Percentiles rank a stretch among this genome's conserved stretches.
Evolutionary conservation across 2,329 filamentous ascomycete genomes (phyloP).

Genomic region (Beauveria caledonica): DNA sequence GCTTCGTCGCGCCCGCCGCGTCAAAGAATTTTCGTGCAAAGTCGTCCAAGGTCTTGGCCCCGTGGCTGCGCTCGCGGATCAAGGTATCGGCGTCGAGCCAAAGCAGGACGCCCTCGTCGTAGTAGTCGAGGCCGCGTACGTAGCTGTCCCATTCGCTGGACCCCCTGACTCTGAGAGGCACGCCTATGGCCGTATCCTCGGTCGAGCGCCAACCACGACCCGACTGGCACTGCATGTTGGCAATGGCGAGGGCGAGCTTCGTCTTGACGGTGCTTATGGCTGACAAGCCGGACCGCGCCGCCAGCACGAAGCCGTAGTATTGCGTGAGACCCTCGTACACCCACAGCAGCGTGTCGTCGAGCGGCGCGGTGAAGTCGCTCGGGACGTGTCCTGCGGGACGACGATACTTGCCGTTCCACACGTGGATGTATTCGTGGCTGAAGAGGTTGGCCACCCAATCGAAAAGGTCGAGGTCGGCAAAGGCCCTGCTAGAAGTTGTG

Average conservation of each 20-base stretch:
- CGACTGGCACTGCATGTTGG: slow-evolving; percentile 1
- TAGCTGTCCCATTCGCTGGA: slow-evolving; percentile 3
- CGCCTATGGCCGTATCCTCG: slow-evolving; percentile 11
- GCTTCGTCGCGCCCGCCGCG: not conserved
- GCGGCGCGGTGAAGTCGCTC: slow-evolving; percentile 5
- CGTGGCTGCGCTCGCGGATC: slow-evolving; percentile 5
- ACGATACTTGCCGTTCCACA: slow-evolving; percentile 13
- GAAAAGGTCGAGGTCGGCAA: not conserved
- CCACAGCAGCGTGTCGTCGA: slow-evolving; percentile 11
- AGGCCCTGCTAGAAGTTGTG: not conserved
- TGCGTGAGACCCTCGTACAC: slow-evolving; percentile 13
- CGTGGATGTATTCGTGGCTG: slow-evolving; percentile 11
- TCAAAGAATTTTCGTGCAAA: slow-evolving; percentile 8
- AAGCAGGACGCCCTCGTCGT: slow-evolving; percentile 7
- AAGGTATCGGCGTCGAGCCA: slow-evolving; percentile 12
- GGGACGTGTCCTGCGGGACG: slow-evolving; percentile 10
- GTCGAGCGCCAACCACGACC: slow-evolving; percentile 10
- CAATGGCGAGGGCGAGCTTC: not conserved
- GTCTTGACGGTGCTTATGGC: not conserved
- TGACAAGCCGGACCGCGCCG: slow-evolving; percentile 7
- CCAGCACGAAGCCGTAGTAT: slow-evolving; percentile 10
- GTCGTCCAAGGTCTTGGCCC: slow-evolving; percentile 6
- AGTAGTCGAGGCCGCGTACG: slow-evolving; percentile 3
- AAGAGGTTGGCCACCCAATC: not conserved
- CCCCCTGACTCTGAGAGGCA: not conserved